phyloP scores from a whole-genome alignment of 2,329 filamentous ascomycete genomes.

The Drechmeria coniospora region DNA sequence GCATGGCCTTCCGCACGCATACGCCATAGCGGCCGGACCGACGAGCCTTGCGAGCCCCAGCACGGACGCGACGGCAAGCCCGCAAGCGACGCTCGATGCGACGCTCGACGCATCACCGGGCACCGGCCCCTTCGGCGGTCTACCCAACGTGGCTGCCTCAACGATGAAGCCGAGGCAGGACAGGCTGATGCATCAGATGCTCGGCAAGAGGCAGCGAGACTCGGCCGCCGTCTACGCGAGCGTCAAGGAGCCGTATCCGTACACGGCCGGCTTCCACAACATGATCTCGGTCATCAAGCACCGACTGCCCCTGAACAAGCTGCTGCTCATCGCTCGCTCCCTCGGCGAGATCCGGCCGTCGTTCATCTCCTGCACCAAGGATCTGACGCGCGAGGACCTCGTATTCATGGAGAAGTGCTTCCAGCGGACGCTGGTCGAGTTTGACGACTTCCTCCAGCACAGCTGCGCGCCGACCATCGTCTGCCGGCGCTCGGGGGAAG shows the following conservation, averaged over 20 bases:
- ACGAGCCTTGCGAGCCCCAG: constrained; percentile 47
- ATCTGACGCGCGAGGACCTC: constrained; percentile 75
- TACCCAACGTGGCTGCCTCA: constrained; percentile 11
- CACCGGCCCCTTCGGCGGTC: constrained; percentile 12
- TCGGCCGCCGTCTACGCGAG: constrained; percentile 77
- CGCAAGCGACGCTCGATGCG: constrained; percentile 42
- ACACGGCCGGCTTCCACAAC: constrained; percentile 79
- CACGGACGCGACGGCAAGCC: constrained; percentile 47
- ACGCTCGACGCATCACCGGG: constrained; percentile 40
- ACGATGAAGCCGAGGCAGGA: constrained; percentile 29
- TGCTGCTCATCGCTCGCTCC: constrained; percentile 70
- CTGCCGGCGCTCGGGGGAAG: constrained; percentile 79
- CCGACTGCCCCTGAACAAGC: constrained; percentile 63
- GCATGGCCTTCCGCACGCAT: constrained; percentile 48
- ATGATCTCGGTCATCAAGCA: constrained; percentile 67
- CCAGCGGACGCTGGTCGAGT: constrained; percentile 81
- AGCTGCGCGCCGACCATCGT: constrained; percentile 85
- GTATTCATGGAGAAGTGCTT: constrained; percentile 98
- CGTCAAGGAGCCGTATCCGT: constrained; percentile 82
- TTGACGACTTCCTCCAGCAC: constrained; percentile 81
- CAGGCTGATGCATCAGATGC: constrained; percentile 30
- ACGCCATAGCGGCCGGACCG: constrained; percentile 48
- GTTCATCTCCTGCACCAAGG: constrained; percentile 81
- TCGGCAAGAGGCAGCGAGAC: constrained; percentile 50
- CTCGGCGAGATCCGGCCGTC: constrained; percentile 82